phyloP scores from a whole-genome alignment of 2,329 filamentous ascomycete species.

The Colletotrichum horii region DNA sequence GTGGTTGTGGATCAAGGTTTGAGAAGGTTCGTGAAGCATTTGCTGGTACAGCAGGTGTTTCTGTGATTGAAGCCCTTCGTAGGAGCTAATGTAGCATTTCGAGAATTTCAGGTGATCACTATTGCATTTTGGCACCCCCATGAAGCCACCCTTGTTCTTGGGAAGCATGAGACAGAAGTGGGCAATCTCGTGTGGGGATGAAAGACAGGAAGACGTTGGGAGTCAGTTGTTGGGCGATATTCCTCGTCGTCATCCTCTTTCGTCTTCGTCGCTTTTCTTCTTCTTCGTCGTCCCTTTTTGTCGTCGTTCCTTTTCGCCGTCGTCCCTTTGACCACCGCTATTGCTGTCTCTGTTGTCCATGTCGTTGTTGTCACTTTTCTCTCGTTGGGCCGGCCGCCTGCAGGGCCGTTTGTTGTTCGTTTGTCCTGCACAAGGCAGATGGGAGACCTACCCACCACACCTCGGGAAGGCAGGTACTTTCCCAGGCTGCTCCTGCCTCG shows the following conservation, averaged over 20 bases:
- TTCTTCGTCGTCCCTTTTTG: background rate
- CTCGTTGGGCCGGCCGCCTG: background rate
- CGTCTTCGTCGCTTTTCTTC: background rate
- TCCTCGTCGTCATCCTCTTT: background rate
- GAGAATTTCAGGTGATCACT: background rate
- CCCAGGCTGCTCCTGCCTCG: background rate
- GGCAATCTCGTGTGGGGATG: background rate
- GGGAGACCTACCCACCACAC: background rate
- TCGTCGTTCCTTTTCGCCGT: background rate
- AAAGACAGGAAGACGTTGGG: background rate
- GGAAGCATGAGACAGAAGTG: background rate
- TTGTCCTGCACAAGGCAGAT: background rate
- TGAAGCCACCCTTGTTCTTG: background rate
- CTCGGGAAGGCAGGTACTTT: background rate
- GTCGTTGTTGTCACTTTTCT: background rate
- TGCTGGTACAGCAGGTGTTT: background rate
- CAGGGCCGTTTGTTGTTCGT: background rate
- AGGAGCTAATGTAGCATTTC: background rate
- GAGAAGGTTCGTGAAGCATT: background rate
- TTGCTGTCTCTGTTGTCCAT: background rate
- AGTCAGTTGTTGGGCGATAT: background rate
- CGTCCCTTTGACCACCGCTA: background rate
- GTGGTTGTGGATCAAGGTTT: constrained; percentile 47
- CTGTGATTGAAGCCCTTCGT: background rate
- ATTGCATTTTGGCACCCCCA: background rate